phyloP scores from a whole-genome alignment of 208 protist species.

The Acanthamoeba culbertsoni region DNA sequence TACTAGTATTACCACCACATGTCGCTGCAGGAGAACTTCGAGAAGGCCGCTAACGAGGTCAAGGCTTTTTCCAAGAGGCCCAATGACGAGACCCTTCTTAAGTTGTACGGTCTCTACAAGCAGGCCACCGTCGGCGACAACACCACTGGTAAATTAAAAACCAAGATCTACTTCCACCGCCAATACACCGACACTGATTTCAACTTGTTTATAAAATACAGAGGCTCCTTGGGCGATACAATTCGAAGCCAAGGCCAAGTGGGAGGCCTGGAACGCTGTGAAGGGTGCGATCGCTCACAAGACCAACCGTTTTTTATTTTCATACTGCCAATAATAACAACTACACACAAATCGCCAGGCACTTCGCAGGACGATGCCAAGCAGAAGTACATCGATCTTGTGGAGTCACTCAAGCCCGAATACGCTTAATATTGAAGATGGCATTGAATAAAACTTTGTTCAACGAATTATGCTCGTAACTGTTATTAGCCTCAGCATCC shows the following conservation, averaged over 20 bases:
- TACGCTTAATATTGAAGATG: constrained; percentile 68
- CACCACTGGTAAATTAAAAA: constrained; percentile 64
- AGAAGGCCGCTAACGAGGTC: constrained; percentile 68
- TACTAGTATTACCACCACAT: background rate
- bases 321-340: background rate
- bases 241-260: constrained; percentile 88
- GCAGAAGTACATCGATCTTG: constrained; percentile 87
- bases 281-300: constrained; percentile 81
- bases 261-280: constrained; percentile 90
- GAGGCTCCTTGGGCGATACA: constrained; percentile 74
- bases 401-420: constrained; percentile 77
- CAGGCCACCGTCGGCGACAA: constrained; percentile 94
- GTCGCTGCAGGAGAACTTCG: constrained; percentile 60
- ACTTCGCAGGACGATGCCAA: constrained; percentile 90
- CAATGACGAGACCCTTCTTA: constrained; percentile 88
- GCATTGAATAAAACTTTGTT: too few relatives aligned
- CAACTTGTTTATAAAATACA: background rate
- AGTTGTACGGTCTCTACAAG: constrained; percentile 95
- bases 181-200: background rate
- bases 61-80: constrained; percentile 81
- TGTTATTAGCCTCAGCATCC: too few relatives aligned
- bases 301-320: too few relatives aligned
- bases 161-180: too few relatives aligned
- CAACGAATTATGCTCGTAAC: too few relatives aligned
- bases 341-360: background rate